phyloP scores from a whole-genome alignment of 148 eudicot species.

The Nepenthes gracilis region DNA sequence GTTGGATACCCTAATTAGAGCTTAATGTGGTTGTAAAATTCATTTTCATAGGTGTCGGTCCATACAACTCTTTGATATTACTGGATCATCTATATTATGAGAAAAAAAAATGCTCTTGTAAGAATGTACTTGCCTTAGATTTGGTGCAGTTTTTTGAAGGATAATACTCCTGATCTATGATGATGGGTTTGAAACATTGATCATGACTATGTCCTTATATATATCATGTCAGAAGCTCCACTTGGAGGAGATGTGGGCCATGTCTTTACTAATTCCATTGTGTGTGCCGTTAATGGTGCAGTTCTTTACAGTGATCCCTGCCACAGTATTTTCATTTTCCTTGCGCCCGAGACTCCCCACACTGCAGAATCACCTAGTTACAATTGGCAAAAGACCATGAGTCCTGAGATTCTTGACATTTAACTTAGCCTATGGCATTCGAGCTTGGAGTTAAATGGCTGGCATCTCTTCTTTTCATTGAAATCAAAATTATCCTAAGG shows the following conservation, averaged over 20 bases:
- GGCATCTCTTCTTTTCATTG: background rate
- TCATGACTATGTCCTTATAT: constrained; percentile 22
- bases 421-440: too few species aligned
- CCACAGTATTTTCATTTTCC: constrained; percentile 16
- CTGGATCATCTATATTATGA: too few species aligned
- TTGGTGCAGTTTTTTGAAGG: background rate
- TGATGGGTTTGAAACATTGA: constrained; percentile 27
- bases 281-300: constrained; percentile 34
- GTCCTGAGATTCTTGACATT: too few species aligned
- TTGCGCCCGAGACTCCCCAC: constrained; percentile 43
- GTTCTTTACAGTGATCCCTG: constrained; percentile 17
- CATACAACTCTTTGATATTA: too few species aligned
- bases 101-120: too few species aligned
- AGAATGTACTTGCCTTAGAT: background rate
- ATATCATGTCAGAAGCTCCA: constrained; percentile 20
- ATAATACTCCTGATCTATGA: constrained; percentile 23
- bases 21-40: too few species aligned
- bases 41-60: too few species aligned
- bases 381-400: too few species aligned
- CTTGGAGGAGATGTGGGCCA: constrained; percentile 24
- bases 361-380: constrained; percentile 9
- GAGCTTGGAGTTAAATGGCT: too few species aligned
- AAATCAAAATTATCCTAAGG: background rate
- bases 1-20: too few species aligned
- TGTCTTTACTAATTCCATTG: constrained; percentile 34